A percentile compares a stretch with the other conserved stretches of the same genome.
These are phyloP conservation scores for Coemansia biformis DNA, from an alignment of 192 early-diverging fungal species.

Conservation along the genomic window DNA sequence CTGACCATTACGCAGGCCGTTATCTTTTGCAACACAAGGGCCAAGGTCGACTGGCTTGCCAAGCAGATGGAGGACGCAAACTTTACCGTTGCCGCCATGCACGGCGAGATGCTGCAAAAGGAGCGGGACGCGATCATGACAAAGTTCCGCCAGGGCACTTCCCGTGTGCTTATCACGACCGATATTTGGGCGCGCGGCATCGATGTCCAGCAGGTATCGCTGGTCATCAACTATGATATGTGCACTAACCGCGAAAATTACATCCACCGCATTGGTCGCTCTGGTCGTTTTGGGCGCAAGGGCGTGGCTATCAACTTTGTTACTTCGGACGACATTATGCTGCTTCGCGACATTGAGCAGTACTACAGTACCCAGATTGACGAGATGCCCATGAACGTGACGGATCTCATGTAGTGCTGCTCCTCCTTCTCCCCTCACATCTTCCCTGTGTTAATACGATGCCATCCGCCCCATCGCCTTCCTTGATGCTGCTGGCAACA, in stretches of 20 bases:
- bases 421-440: background rate
- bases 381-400: constrained; percentile 49
- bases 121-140: constrained; percentile 97
- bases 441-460: background rate
- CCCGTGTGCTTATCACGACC: constrained; percentile 95
- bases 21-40: constrained; percentile 95
- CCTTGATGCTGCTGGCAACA: too few relatives aligned
- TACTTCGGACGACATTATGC: constrained; percentile 86
- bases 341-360: constrained; percentile 95
- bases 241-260: constrained; percentile 95
- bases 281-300: constrained; percentile 96
- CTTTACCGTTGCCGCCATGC: constrained; percentile 98
- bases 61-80: constrained; percentile 94
- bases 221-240: constrained; percentile 98
- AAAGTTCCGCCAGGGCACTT: constrained; percentile 89
- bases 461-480: too few relatives aligned
- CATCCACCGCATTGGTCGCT: constrained; percentile 97
- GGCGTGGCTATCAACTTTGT: constrained; percentile 99
- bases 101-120: constrained; percentile 98
- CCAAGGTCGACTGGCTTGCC: constrained; percentile 97
- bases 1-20: constrained; percentile 97
- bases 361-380: constrained; percentile 70
- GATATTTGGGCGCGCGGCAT: constrained; percentile 99
- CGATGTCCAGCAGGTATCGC: constrained; percentile 97
- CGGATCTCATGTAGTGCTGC: constrained; percentile 23